Evolutionary conservation across 106 monocot genomes (phyloP), one percentile per base, ranked within the genome.

Genomic region (Ottelia alismoides): DNA sequence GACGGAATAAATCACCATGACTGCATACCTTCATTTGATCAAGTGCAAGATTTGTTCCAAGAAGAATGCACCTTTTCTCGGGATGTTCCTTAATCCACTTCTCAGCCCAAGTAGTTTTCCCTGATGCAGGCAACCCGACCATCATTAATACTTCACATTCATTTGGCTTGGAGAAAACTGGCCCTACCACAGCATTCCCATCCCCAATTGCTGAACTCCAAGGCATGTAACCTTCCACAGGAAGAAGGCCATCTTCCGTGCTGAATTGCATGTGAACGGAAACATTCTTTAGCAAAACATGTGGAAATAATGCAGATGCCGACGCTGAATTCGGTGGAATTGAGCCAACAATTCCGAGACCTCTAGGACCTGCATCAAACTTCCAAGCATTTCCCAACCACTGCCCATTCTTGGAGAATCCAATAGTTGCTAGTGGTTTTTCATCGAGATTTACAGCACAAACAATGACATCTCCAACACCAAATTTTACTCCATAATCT

Each of bases 31-130:
- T 85, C 85, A 85, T 85, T 49, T 71, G 76, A 21, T 80, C 85
- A 55, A 85, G 60, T 28, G 70, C 80, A 51, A 80, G 67, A 49
- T 85, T 85, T 51, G 85, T 85, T 49, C 85, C 85, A 27, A 85
- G 79, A 23, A 80, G 57, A 26, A 85, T 51, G 58, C 77, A 85
- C 48, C 80, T 57, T 53, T 85, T 85, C 48, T 74, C 85, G 22
- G 76, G 73, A 24, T 85, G 80, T 11, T 74, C 68, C 58, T 67
- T 74, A 20, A 74, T 56, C 80, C 85, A 80, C 45, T 77, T 80
- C 49, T 85, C 85, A 24, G 80, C 79, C 85, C 85, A 85, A 3
- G 85, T 85, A 23, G 70, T 74, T 53, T 85, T 85, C 10, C 85
- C 85, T 40, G 85, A 76, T 28, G 76, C 85, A 45, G 80, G 85